Conservation (phyloP, 116 monocot species). For the Papilionanthe hybrid region DNA sequence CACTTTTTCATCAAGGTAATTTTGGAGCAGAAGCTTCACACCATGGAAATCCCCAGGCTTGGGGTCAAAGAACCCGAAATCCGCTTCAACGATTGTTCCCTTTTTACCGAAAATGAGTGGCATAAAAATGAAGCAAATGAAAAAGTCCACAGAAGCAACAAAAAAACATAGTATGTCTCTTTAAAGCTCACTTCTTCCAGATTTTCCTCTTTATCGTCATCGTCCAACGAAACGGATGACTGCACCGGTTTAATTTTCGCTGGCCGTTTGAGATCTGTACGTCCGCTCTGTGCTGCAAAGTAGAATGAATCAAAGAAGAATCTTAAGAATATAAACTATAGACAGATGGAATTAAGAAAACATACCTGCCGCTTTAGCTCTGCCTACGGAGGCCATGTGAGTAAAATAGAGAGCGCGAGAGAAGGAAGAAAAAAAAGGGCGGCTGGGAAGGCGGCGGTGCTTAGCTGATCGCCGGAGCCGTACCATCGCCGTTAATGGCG, state of each 20-base stretch:
- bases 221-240: background rate
- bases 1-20: slow-evolving; percentile 30
- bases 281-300: background rate
- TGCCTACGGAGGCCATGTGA: background rate
- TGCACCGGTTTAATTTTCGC: slow-evolving; percentile 10
- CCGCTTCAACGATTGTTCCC: slow-evolving; percentile 32
- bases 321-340: background rate
- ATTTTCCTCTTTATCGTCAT: slow-evolving; percentile 14
- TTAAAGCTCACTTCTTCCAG: slow-evolving; percentile 9
- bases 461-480: slow-evolving; percentile 10
- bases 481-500: slow-evolving; percentile 6
- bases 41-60: slow-evolving; percentile 43
- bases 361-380: background rate
- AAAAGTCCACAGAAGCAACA: background rate
- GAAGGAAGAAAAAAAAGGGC: slow-evolving; percentile 33
- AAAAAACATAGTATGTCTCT: background rate
- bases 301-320: background rate
- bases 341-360: background rate
- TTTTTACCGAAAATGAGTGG: slow-evolving; percentile 2
- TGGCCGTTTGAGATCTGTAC: background rate
- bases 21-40: slow-evolving; percentile 39
- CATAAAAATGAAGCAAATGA: background rate
- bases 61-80: slow-evolving; percentile 59
- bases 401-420: slow-evolving; percentile 14
- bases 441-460: slow-evolving; percentile 7